A percentile compares a stretch with the other conserved stretches of the same genome.
Evolutionary conservation across 352 stramenopile genomes (phyloP).

Genomic region (Globisporangium emineosum): DNA sequence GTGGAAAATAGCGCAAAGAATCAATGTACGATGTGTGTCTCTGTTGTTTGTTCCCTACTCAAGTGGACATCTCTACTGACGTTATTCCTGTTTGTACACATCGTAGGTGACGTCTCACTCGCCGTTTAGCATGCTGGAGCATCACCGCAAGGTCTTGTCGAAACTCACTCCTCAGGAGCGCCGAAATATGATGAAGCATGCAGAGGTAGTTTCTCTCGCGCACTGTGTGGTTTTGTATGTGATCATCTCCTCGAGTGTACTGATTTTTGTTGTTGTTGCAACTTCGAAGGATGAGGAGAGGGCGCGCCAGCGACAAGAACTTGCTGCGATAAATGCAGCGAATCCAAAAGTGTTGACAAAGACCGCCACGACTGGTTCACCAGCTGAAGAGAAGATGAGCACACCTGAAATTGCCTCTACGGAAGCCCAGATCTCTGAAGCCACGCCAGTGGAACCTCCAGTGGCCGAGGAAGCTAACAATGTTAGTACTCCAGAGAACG

Average conservation of each 20-base stretch:
- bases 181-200: constrained; percentile 26
- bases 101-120: constrained; percentile 34
- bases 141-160: constrained; percentile 42
- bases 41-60: neutral
- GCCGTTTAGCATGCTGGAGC: constrained; percentile 51
- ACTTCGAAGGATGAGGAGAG: constrained; percentile 10
- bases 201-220: constrained; percentile 16
- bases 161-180: constrained; percentile 36
- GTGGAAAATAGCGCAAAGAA: constrained; percentile 31
- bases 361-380: neutral
- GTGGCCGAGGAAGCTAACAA: neutral
- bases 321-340: neutral
- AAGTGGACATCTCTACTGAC: neutral
- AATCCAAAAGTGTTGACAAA: neutral
- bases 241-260: neutral
- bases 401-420: neutral
- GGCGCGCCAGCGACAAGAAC: neutral
- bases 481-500: neutral
- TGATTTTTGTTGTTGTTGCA: no score
- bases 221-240: neutral
- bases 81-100: neutral
- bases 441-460: neutral
- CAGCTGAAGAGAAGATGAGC: neutral
- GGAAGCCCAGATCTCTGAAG: neutral
- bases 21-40: neutral